Conservation (phyloP, 768 basidiomycete genomes). For the Psilocybe subaeruginosa region DNA sequence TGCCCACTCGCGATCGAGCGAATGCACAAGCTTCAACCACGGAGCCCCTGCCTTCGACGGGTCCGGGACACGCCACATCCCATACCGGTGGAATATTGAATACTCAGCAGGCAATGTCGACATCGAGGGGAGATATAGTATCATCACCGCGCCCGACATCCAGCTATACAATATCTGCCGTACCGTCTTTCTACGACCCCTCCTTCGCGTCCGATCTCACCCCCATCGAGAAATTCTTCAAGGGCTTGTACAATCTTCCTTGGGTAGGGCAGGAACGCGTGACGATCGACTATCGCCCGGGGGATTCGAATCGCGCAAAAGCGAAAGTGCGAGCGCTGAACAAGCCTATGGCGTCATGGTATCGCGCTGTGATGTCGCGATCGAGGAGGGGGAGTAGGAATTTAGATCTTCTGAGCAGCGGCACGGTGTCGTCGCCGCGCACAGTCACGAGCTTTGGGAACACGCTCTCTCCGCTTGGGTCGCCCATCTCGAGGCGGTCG, state of each 20-base stretch:
- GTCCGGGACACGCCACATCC: not conserved
- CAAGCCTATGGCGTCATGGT: slow-evolving; percentile 30
- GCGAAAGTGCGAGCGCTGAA: slow-evolving; percentile 23
- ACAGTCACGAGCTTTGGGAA: slow-evolving; percentile 15
- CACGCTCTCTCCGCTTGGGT: slow-evolving; percentile 18
- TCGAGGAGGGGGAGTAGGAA: slow-evolving; percentile 21
- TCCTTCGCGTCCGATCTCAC: slow-evolving; percentile 39
- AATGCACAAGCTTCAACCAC: slow-evolving; percentile 12
- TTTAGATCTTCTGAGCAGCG: slow-evolving; percentile 24
- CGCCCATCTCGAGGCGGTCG: slow-evolving; percentile 21
- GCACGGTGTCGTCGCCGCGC: slow-evolving; percentile 3
- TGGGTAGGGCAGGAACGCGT: slow-evolving; percentile 48
- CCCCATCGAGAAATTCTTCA: slow-evolving; percentile 46
- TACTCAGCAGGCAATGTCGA: not conserved
- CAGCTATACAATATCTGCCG: slow-evolving; percentile 29
- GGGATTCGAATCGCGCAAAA: slow-evolving; percentile 27
- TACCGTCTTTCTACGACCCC: slow-evolving; percentile 33
- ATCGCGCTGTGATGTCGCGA: slow-evolving; percentile 23
- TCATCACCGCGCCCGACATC: slow-evolving; percentile 26
- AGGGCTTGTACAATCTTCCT: slow-evolving; percentile 42
- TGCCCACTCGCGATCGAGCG: slow-evolving; percentile 17
- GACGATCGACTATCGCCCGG: slow-evolving; percentile 47
- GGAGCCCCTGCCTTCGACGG: not conserved
- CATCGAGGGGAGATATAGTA: slow-evolving; percentile 14
- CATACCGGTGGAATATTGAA: not conserved